Base-by-base conservation (phyloP, 805 yeast genomes). In the Wickerhamomyces ciferrii region DNA sequence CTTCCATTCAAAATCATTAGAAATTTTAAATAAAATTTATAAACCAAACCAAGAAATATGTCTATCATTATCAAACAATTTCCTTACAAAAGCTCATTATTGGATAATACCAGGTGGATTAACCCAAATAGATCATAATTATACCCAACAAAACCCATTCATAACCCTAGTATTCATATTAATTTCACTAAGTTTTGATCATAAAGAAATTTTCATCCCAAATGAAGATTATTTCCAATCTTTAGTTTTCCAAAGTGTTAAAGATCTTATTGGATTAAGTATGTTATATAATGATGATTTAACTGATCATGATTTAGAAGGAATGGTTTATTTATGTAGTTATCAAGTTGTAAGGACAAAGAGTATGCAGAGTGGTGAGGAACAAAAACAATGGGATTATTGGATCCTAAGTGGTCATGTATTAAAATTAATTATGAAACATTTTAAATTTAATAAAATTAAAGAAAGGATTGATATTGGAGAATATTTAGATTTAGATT, bases 71-170 rank as follows among this genome's bases (percentile, higher is more conserved):
- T 72, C 78, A 0, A 67, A 69, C 46, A 72, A 73, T 24, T 80
- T 79, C 49, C 57, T 79, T 34, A 71, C 69, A 17, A 73, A 72
- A 39, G 78, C 84, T 3, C 82, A 77, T 53, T 76, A 74, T 55
- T 80, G 83, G 81, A 77, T 80, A 40, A 74, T 78, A 5, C 84
- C 84, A 2, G 83, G 83, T 11, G 83, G 83, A 5, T 68, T 78
- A n/a, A 74, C 69, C 34, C 70, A 69, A 29, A 69, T 79, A 13
- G 67, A 72, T 37, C 58, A 70, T 35, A 62, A 63, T 11, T 79
- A 75, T 55, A 83, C 75, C 5, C 53, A 62, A 17, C 66, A 68
- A 29, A 83, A 79, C 58, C 76, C 81, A 4, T 78, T 79, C 49
- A 78, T 76, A 20, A 66, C 81, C 0, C 74, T 81, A 48, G 81